Conservation (phyloP, 169 alveolate species). For the Plasmodium fragile region DNA sequence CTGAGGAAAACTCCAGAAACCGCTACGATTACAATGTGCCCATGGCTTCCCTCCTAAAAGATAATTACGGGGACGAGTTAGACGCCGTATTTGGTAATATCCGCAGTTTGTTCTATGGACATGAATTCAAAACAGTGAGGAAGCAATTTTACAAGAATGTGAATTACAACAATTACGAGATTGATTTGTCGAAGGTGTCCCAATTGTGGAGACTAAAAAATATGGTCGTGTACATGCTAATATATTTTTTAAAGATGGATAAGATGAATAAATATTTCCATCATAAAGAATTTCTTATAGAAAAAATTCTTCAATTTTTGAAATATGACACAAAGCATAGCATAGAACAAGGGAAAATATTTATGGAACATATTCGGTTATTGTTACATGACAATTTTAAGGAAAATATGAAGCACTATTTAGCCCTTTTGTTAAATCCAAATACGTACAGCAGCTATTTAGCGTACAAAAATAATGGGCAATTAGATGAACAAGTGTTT, state of each 20-base stretch:
- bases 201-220: constrained; percentile 29
- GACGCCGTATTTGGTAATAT: background rate
- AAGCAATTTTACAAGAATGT: constrained; percentile 53
- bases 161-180: constrained; percentile 10
- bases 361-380: constrained; percentile 42
- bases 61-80: background rate
- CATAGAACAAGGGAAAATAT: constrained; percentile 23
- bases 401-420: constrained; percentile 41
- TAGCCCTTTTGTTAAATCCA: constrained; percentile 45
- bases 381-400: constrained; percentile 42
- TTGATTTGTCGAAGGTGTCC: constrained; percentile 2
- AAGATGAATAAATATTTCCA: constrained; percentile 11
- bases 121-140: constrained; percentile 2
- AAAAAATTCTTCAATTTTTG: constrained; percentile 45
- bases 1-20: background rate
- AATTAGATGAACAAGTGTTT: constrained; percentile 26
- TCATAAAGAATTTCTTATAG: constrained; percentile 38
- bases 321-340: constrained; percentile 35
- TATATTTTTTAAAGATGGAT: background rate
- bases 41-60: background rate
- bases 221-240: constrained; percentile 30
- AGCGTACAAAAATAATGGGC: background rate
- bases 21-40: background rate
- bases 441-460: constrained; percentile 8
- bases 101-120: background rate